Evolutionary conservation across 2,329 filamentous ascomycete species (phyloP).

Genomic region (Fusarium metavorans): DNA sequence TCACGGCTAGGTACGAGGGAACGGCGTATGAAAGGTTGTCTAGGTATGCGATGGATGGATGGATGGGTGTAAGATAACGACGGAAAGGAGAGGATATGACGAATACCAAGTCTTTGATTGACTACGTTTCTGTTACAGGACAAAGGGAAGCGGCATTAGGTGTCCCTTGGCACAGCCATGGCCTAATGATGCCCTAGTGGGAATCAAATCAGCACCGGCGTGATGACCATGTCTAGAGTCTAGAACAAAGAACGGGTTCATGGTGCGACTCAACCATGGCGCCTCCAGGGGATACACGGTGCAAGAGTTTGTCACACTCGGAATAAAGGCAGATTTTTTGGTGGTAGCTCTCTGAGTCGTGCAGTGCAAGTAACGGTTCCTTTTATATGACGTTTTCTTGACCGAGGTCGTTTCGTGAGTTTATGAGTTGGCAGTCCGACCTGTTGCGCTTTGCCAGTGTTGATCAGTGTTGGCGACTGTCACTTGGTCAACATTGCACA

Average conservation of each 20-base stretch:
- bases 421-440: neutral
- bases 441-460: conserved; percentile 11
- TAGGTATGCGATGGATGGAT: neutral
- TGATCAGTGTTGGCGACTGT: conserved; percentile 5
- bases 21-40: conserved; percentile 23
- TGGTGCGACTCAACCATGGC: conserved; percentile 23
- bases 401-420: neutral
- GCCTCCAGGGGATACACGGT: conserved; percentile 10
- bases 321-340: neutral
- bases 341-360: neutral
- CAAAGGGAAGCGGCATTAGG: conserved; percentile 19
- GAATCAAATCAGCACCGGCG: neutral
- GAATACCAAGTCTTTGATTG: conserved; percentile 27
- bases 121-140: neutral
- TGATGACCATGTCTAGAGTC: conserved; percentile 14
- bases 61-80: conserved; percentile 17
- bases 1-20: neutral
- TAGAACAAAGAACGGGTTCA: conserved; percentile 34
- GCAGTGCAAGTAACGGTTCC: neutral
- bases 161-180: neutral
- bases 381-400: neutral
- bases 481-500: neutral
- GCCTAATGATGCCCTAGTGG: neutral
- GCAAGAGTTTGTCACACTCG: conserved; percentile 24
- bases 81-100: conserved; percentile 5